Conservation (phyloP, 2,329 filamentous ascomycete species). For the Ophidiomyces ophidiicola region DNA sequence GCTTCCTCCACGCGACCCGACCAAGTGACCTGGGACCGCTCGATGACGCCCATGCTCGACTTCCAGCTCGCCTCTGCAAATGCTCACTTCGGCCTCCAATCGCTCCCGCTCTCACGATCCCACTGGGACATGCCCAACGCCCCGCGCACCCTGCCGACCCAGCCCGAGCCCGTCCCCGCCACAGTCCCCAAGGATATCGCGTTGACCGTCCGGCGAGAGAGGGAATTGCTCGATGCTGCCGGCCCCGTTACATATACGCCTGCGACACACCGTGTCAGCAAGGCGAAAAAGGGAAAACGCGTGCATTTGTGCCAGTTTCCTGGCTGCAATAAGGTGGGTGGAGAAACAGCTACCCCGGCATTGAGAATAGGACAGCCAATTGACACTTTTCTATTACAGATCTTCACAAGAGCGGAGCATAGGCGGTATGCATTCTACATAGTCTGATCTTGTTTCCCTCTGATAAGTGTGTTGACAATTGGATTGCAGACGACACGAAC, state of each 20-base stretch:
- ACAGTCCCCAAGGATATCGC: slow-evolving; percentile 1
- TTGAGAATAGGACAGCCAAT: neutral
- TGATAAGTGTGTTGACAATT: neutral
- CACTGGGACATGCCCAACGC: neutral
- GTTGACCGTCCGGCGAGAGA: neutral
- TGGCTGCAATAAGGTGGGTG: slow-evolving; percentile 37
- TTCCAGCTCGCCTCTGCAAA: slow-evolving; percentile 2
- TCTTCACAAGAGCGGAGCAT: slow-evolving; percentile 41
- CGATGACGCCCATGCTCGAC: slow-evolving; percentile 3
- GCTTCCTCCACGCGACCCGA: neutral
- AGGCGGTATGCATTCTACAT: slow-evolving; percentile 23
- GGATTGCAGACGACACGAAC: slow-evolving; percentile 35
- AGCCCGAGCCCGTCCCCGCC: neutral
- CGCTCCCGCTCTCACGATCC: neutral
- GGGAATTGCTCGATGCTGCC: slow-evolving; percentile 5
- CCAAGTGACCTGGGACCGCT: neutral
- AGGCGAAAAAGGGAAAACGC: slow-evolving; percentile 42
- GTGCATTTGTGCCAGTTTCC: slow-evolving; percentile 39
- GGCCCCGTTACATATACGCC: slow-evolving; percentile 34
- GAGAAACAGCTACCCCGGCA: neutral
- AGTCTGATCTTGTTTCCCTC: neutral
- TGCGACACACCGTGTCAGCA: slow-evolving; percentile 40
- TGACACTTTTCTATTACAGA: slow-evolving; percentile 21
- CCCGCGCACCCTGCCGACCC: neutral
- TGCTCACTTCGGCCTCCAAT: neutral